Percentiles rank a stretch among this genome's conserved stretches.
Evolutionary conservation across 768 basidiomycete genomes (phyloP).

Genomic region (Gymnopilus junonius): DNA sequence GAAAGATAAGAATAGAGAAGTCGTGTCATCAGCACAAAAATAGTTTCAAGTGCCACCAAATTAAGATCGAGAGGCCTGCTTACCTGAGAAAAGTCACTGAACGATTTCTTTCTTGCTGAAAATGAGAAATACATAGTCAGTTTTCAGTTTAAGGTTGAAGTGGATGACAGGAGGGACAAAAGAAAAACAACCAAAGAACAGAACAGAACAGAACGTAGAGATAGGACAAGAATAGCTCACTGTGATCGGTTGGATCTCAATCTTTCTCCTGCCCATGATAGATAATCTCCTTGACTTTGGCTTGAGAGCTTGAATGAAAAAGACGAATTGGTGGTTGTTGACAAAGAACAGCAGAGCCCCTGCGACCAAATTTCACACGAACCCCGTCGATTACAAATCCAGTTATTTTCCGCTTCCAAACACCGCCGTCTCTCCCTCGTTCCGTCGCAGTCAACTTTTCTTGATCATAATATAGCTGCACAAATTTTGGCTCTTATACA

Average conservation of each 20-base stretch:
- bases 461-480: too few species aligned
- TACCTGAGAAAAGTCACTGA: constrained; percentile 78
- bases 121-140: background rate
- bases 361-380: constrained; percentile 6
- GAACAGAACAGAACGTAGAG: background rate
- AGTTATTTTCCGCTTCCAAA: too few species aligned
- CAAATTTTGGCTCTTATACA: too few species aligned
- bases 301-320: background rate
- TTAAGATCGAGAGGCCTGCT: background rate
- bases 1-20: constrained; percentile 23
- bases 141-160: background rate
- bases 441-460: too few species aligned
- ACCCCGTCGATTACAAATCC: background rate
- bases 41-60: constrained; percentile 16
- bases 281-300: background rate
- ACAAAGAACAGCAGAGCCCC: background rate
- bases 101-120: constrained; percentile 73
- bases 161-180: background rate
- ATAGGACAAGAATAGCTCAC: constrained; percentile 43
- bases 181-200: background rate
- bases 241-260: constrained; percentile 76
- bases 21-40: constrained; percentile 29
- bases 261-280: constrained; percentile 70
- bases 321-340: background rate
- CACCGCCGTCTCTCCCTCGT: too few species aligned